Evolutionary conservation across 2,329 filamentous ascomycete species (phyloP), one percentile per base, ranked within the genome.

Genomic region (Stromatinia cepivora): DNA sequence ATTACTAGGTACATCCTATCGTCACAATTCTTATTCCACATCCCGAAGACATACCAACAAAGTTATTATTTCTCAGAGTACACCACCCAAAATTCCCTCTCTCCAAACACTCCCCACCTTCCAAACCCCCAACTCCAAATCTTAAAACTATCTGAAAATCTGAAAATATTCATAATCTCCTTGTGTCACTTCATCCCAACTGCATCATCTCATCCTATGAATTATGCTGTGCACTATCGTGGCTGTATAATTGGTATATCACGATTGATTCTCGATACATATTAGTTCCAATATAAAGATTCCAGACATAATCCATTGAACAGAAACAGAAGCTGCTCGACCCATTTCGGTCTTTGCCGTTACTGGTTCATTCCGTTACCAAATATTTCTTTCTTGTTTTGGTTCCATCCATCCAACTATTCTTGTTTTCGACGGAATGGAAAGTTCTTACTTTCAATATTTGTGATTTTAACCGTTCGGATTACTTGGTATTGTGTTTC

Each of bases 121-220:
- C 28, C 28, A 20, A 20, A 13, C 39, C 22, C 39, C 20, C 22
- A 15, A 15, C 31, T 36, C 53, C 25, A 34, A 54, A 46, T 28
- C 25, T 31, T 34, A 34, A 6, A 34, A 34, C 7, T 17, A 53
- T 53, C 50, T 28, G 11, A 50, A 52, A 9, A 9, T 52, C 39
- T 36, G 45, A 22, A 59, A 11, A 45, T 45, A 20, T n/a, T 58
- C 22, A 15, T n/a, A 42, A 42, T 42, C 4, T 34, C 15, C 15
- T 59, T 31, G 57, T 59, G 39, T 45, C n/a, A 59, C 57, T 9
- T 46, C 28, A 45, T 20, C 25, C 58, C 42, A 62, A 62, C 59
- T 42, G 42, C 22, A 36, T 48, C 42, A 48, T 34, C 42, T 58
- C 56, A 3, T 28, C 42, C 22, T 56, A 13, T 25, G 20, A 36